These are phyloP conservation scores for Neospora caninum DNA, from an alignment of 169 alveolate species.

Conservation along the genomic window DNA sequence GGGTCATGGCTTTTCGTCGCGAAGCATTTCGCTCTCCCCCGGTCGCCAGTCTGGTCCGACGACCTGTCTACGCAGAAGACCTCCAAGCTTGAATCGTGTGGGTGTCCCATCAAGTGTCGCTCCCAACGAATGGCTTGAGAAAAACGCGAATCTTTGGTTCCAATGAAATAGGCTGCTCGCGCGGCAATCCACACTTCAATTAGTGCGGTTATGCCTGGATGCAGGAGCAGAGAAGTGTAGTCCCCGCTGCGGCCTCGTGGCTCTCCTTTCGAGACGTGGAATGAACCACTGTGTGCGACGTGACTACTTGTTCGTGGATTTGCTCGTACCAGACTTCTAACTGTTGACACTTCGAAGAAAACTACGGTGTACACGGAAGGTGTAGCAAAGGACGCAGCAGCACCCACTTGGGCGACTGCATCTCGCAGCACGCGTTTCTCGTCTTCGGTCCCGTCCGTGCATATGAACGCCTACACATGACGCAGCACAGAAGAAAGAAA, in stretches of 20 bases:
- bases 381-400: neutral
- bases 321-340: neutral
- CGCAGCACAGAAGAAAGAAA: neutral
- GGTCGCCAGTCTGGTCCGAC: neutral
- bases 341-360: neutral
- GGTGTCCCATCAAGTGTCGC: neutral
- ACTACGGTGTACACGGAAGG: neutral
- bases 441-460: slow-evolving; percentile 27
- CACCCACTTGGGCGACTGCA: neutral
- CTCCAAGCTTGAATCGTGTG: neutral
- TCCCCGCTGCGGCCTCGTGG: too few relatives aligned
- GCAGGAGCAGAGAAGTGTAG: neutral
- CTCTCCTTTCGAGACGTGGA: neutral
- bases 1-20: slow-evolving; percentile 32
- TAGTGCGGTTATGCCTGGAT: slow-evolving; percentile 6
- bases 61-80: slow-evolving; percentile 6
- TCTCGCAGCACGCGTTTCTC: slow-evolving; percentile 14
- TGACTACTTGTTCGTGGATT: neutral
- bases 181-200: slow-evolving; percentile 30
- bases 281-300: neutral
- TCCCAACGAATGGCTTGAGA: slow-evolving; percentile 49
- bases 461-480: slow-evolving; percentile 25
- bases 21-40: neutral
- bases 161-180: slow-evolving; percentile 23
- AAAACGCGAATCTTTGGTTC: slow-evolving; percentile 36